Evolutionary conservation across 1,284 basidiomycete species (phyloP), one percentile per base, ranked within the genome.

Genomic region (Microbotryum lychnidis-dioicae): DNA sequence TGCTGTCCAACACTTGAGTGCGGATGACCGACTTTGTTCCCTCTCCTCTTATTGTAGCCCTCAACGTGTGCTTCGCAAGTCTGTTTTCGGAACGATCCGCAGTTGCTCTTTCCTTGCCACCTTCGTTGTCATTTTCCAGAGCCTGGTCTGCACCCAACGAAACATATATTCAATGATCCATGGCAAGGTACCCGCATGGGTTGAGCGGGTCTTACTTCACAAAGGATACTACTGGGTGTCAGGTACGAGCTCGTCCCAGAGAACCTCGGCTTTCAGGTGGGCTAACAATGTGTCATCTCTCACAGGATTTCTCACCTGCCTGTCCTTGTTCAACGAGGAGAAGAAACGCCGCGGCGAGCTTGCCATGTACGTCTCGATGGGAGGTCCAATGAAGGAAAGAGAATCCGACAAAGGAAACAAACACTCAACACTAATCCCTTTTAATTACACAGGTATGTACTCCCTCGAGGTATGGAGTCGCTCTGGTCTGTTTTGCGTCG

Each of bases 121-220:
- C 6, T 94, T 94, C 69, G 85, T 97, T 48, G 76, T 86, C 49
- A 85, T 91, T 63, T 94, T 87, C 74, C 91, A 97, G 87, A 87
- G 80, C 2, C 79, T 83, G 56, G 87, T 87, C 75, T 97, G 93
- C 75, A 77, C 82, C 53, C 86, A 87, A 68, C 80, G 86, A 69
- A 78, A 84, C 58, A 67, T 84, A 3, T 80, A 85, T 71, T 65
- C 71, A 21, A 57, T 54, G 9, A 62, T 76, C n/a, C 66, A 64
- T 37, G 57, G 60, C 65, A 27, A 76, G 33, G 62, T 78, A 9
- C 70, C 63, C 25, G 46, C 57, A 5, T 62, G 63, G 61, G 14
- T 62, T 1, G 56, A 59, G 52, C 42, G 8, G 14, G 37, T 65
- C 42, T 52, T 61, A 16, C 46, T 54, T 18, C 63, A 62, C 61